These are phyloP conservation scores for Ceratorhiza oryzae-sativae DNA, from an alignment of 1,284 basidiomycete genomes.

Conservation along the genomic window DNA sequence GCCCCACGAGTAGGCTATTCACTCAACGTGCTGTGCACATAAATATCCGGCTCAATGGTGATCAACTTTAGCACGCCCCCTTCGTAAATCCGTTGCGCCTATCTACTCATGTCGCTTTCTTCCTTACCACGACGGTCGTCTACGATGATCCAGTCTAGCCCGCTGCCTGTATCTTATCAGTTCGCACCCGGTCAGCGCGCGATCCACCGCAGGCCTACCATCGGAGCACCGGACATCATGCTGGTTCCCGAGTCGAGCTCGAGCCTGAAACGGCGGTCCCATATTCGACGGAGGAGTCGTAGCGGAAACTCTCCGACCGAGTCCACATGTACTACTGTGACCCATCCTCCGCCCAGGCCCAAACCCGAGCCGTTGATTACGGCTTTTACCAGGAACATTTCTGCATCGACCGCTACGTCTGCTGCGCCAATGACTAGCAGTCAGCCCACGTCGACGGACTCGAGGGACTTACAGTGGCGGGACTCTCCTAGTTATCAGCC, in stretches of 20 bases:
- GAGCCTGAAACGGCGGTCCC: slow-evolving; percentile 30
- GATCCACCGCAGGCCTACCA: slow-evolving; percentile 10
- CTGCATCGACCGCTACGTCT: not conserved
- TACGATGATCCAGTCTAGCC: slow-evolving; percentile 14
- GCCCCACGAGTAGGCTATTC: not conserved
- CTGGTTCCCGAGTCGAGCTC: slow-evolving; percentile 1
- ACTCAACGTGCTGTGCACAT: slow-evolving; percentile 25
- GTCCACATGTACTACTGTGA: not conserved
- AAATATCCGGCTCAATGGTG: slow-evolving; percentile 5
- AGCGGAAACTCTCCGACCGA: slow-evolving; percentile 19
- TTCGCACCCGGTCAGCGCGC: not conserved
- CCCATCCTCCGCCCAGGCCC: not conserved
- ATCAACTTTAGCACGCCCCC: not conserved
- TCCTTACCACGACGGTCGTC: slow-evolving; percentile 28
- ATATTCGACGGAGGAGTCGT: slow-evolving; percentile 32
- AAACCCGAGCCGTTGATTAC: slow-evolving; percentile 9
- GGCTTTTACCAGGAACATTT: slow-evolving; percentile 16
- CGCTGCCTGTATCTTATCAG: slow-evolving; percentile 26
- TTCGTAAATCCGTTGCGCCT: not conserved
- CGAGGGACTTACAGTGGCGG: slow-evolving; percentile 5
- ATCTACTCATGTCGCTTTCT: slow-evolving; percentile 9
- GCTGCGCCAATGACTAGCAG: not conserved
- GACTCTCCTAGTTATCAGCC: slow-evolving; percentile 25
- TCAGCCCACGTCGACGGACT: slow-evolving; percentile 21
- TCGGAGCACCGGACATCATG: slow-evolving; percentile 29